Base-by-base conservation (phyloP, 768 basidiomycete species). In the Tulasnella calospora region DNA sequence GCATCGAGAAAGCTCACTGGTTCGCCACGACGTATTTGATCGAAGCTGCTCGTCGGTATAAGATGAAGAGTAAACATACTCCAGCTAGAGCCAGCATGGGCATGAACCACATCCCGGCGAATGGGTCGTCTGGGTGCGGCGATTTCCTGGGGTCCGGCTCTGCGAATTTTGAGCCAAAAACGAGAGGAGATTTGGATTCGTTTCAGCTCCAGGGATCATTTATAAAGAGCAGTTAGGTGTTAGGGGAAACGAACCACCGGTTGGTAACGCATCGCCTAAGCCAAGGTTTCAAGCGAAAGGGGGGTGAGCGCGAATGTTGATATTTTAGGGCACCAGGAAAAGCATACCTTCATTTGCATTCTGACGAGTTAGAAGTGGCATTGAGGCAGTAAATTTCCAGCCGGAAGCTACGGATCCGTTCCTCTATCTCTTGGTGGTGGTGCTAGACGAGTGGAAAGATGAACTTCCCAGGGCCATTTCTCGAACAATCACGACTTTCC, bases 11-110 rank as follows among this genome's bases (percentile, higher is more conserved):
- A 23, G 10, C 74, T 57, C 30, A 75, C 74, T 55, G 40, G 30
- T 44, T 75, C 46, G 44, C 74, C 0, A 75, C 51, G 74, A 75
- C 46, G 38, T 75, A 38, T 36, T 47, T 75, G 74, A 75, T 57
- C 35, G 74, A 57, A n/a, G 74, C 74, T 33, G 74, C 74, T n/a
- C 74, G 74, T 6, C 74, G 74, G 74, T 75, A 75, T n/a, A 75
- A 55, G 51, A 75, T 75, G 74, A 75, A 75, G 15, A 75, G 46
- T 19, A 75, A 35, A 21, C 74, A 75, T 4, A 75, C 30, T 36
- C 41, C 46, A 19, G 74, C 74, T 23, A 75, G 23, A 0, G 74
- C 46, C 13, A 75, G 23, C 51, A 75, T 36, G 17, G 74, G 74
- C 41, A 55, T 55, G 44, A 75, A 33, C 23, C 35, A 27, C 30